Base-by-base conservation (phyloP, 306 rosid genomes). In the Prunus padus region DNA sequence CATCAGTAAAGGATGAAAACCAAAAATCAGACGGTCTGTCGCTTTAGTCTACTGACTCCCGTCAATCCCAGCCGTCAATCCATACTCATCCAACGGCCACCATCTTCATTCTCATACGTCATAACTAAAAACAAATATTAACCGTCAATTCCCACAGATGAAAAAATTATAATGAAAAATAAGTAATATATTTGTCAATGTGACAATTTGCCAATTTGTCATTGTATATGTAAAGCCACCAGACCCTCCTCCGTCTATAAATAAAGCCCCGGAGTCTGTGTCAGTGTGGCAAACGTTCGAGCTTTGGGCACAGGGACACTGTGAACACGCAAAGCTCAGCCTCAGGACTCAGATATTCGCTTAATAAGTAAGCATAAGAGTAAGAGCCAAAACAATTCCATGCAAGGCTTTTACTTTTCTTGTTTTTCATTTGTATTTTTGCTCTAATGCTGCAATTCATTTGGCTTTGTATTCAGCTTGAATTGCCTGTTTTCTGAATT, bases 1-100 rank as follows among this genome's bases (percentile, higher is more conserved):
- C 61, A 65, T 30, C 25, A 20, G 22, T 20, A 44, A 54, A 54
- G 37, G 1, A 30, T 3, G 45, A 11, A 30, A 22, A 18, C 30
- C 56, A 61, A 60, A 61, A 60, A 15, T 75, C 40, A 52, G 67
- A 52, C 52, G 67, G 37, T 42, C 73, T 54, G 75, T 76, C 84
- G 9, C 78, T 76, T 73, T 81, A 11, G 7, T 64, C n/a, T 54
- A 82, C 73, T 69, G 30, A 73, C 74, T 78, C 50, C 42, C 46
- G 42, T 25, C 23, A 55, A 69, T 78, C 46, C 37, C 61, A 69
- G 63, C 79, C 77, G 59, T 77, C 66, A 4, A 22, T 60, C 15
- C 4, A 31, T 7, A 18, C 46, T 26, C 59, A 82, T 77, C 76
- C 76, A 77, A 68, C 75, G 85, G 76, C 61, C 55, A 19, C 3